Conservation (phyloP, 2,329 filamentous ascomycete species). For the Cladosporium austrohemisphaericum region DNA sequence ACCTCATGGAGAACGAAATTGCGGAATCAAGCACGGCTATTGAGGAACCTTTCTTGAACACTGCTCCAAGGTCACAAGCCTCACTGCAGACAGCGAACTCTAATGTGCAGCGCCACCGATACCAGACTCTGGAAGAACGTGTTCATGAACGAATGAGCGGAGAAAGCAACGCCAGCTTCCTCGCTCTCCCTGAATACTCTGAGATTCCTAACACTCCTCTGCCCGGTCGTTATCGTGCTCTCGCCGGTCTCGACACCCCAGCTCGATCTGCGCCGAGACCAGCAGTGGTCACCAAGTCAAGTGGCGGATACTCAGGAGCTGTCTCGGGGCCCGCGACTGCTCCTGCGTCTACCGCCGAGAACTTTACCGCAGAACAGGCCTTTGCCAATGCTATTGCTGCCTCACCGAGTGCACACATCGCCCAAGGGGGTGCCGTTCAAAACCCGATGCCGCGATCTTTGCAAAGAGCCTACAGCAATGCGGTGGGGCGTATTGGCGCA, state of each 20-base stretch:
- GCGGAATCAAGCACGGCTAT: conserved; percentile 22
- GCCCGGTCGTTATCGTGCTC: conserved; percentile 33
- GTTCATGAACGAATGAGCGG: conserved; percentile 40
- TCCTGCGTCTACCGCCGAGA: conserved; percentile 22
- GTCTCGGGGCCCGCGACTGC: conserved; percentile 22
- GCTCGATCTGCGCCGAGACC: conserved; percentile 15
- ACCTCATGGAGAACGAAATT: conserved; percentile 31
- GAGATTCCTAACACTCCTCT: conserved; percentile 50
- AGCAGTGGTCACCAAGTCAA: conserved; percentile 17
- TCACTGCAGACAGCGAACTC: conserved; percentile 45
- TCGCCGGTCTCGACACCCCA: conserved; percentile 35
- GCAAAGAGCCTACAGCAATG: conserved; percentile 32
- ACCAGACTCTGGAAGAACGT: conserved; percentile 55
- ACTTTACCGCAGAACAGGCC: conserved; percentile 26
- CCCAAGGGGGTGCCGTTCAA: neutral
- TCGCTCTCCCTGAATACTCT: conserved; percentile 74
- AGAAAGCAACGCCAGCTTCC: conserved; percentile 78
- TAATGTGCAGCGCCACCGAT: conserved; percentile 68
- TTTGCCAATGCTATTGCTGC: conserved; percentile 23
- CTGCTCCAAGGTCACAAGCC: conserved; percentile 32
- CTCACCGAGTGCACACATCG: neutral
- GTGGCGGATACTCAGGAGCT: conserved; percentile 10
- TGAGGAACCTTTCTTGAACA: conserved; percentile 35
- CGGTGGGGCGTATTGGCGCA: conserved; percentile 20
- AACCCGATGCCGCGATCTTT: conserved; percentile 26